phyloP scores from a whole-genome alignment of 2,329 filamentous ascomycete species.

The Trichoderma arundinaceum region DNA sequence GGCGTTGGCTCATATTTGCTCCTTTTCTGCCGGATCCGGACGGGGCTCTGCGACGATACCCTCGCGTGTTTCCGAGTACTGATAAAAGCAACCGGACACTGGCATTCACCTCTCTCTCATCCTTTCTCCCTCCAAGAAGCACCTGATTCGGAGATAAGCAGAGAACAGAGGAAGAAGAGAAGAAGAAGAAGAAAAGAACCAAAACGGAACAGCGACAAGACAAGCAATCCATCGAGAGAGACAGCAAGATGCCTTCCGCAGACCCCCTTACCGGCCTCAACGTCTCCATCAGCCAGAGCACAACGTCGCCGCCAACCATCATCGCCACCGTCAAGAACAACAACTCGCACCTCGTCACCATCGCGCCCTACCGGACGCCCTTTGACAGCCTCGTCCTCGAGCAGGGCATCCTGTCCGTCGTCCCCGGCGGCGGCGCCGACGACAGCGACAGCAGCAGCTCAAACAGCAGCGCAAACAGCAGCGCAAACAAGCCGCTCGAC shows the following conservation, averaged over 20 bases:
- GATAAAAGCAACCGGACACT: neutral
- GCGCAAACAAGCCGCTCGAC: constrained; percentile 38
- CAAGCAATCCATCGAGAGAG: neutral
- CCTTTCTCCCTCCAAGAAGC: neutral
- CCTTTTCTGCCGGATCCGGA: too few species aligned
- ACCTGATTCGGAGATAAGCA: neutral
- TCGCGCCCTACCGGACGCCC: constrained; percentile 49
- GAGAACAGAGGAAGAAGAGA: too few species aligned
- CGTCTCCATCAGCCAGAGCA: constrained; percentile 43
- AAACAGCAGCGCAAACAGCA: neutral
- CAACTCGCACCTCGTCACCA: constrained; percentile 43
- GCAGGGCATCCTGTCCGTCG: constrained; percentile 46
- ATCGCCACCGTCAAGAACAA: constrained; percentile 47
- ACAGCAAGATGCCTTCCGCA: neutral
- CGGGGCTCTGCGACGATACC: neutral
- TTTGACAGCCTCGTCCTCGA: constrained; percentile 46
- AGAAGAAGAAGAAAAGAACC: neutral
- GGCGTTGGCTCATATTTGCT: neutral
- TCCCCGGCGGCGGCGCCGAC: constrained; percentile 33
- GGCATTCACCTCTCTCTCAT: neutral
- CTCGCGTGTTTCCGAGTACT: neutral
- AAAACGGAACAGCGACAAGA: neutral
- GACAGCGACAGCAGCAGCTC: constrained; percentile 1
- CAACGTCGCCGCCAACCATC: constrained; percentile 44
- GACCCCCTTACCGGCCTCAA: constrained; percentile 39